Percentiles rank a stretch among this genome's conserved stretches.
Conservation (phyloP, 2,329 filamentous ascomycete species). For the Botryotinia globosa region DNA sequence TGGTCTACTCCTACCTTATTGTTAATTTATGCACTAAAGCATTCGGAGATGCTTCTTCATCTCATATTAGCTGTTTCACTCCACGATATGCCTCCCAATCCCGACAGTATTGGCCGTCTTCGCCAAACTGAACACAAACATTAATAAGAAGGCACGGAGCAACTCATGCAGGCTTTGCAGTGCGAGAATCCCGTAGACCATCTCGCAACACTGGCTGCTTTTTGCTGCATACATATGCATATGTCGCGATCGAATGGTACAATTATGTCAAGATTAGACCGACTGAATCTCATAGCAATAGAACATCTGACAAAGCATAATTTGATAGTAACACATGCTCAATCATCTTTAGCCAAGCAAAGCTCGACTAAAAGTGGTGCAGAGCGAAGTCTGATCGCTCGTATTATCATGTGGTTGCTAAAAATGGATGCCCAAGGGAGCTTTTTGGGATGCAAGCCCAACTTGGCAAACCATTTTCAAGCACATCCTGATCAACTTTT, state of each 20-base stretch:
- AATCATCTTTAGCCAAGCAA: not conserved
- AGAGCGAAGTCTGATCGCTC: conserved; percentile 21
- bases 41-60: conserved; percentile 16
- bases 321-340: not conserved
- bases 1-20: conserved; percentile 29
- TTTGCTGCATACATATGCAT: conserved; percentile 22
- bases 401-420: conserved; percentile 22
- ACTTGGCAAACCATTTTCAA: conserved; percentile 21
- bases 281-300: conserved; percentile 16
- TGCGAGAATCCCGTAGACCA: not conserved
- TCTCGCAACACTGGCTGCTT: conserved; percentile 18
- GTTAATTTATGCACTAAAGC: conserved; percentile 45
- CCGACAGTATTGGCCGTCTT: not conserved
- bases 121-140: conserved; percentile 14
- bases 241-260: conserved; percentile 16
- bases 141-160: conserved; percentile 22
- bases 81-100: conserved; percentile 4
- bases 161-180: conserved; percentile 19
- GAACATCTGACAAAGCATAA: conserved; percentile 13
- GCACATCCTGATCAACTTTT: conserved; percentile 10
- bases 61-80: conserved; percentile 19
- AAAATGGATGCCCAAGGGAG: conserved; percentile 25
- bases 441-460: conserved; percentile 23
- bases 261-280: conserved; percentile 18
- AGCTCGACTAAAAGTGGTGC: not conserved